Evolutionary conservation across 768 basidiomycete species (phyloP), one percentile per base, ranked within the genome.

Genomic region (Mycena metata): DNA sequence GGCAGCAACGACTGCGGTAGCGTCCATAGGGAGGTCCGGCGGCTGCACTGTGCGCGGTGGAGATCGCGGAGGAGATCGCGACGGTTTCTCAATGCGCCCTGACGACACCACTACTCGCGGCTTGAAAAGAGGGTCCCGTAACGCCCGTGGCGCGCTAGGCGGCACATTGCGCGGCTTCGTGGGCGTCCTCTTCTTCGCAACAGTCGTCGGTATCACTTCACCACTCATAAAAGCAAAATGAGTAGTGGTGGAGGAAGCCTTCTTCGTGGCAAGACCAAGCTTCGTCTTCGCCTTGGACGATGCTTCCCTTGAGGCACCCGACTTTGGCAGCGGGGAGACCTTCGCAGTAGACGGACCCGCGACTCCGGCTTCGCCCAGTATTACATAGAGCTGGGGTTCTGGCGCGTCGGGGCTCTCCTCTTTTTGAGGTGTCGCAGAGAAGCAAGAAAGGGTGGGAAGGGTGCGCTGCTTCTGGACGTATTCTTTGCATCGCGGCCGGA

Each of bases 1-100:
- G 39, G 39, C 9, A 39, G 23, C 43, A 13, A 43, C 45, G 17
- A 55, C 43, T 23, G 55, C 30, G 36, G 30, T 12, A 33, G 56
- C 39, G 26, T 60, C 57, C 19, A 58, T 33, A 1, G 60, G 55
- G 26, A 52, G 33, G 55, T 47, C 43, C 13, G 45, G 45, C 52
- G 21, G 7, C 19, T 42, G 39, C 16, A 59, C 33, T 17, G 23
- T 36, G 35, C 62, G 63, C 16, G 68, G 51, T 10, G 52, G 55
- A 9, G 66, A 50, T 15, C 43, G 43, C 26, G 60, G 46, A 12
- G 51, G 55, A 9, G 66, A 50, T 15, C 43, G 43, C 30, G 60
- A 26, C 6, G 51, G 46, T 23, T 69, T 69, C 52, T 69, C 62
- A 57, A 69, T 64, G 51, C 68, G 68, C 33, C 68, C 68, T n/a